These are phyloP conservation scores for Beauveria asiatica DNA, from an alignment of 2,329 filamentous ascomycete species.

Conservation along the genomic window DNA sequence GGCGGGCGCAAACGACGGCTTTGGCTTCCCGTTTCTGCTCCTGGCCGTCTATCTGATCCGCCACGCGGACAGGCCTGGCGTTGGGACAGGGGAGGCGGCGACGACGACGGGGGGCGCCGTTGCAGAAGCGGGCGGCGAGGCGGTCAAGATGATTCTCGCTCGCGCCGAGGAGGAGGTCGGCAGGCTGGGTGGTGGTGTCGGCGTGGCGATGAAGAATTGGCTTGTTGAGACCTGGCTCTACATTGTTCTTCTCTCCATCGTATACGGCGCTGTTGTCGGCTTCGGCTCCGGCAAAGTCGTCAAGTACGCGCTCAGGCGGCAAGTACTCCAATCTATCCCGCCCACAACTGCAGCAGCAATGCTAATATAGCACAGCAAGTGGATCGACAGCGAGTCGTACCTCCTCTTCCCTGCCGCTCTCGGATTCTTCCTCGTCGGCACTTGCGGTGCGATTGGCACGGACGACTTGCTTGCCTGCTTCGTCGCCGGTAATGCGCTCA, in stretches of 20 bases:
- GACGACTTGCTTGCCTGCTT: conserved; percentile 55
- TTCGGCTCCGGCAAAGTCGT: conserved; percentile 38
- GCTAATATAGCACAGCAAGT: conserved; percentile 27
- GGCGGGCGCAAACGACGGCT: conserved; percentile 53
- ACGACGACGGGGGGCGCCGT: neutral
- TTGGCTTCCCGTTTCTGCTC: conserved; percentile 54
- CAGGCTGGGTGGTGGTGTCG: conserved; percentile 42
- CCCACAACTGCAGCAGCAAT: neutral
- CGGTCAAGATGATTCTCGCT: conserved; percentile 13
- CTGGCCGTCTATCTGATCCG: conserved; percentile 49
- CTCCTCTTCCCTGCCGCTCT: conserved; percentile 43
- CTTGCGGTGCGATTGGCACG: conserved; percentile 47
- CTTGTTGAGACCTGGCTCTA: conserved; percentile 52
- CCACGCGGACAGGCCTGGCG: conserved; percentile 34
- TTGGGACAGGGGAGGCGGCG: conserved; percentile 9
- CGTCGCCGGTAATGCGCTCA: conserved; percentile 48
- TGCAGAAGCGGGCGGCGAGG: neutral
- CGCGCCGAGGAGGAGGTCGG: conserved; percentile 31
- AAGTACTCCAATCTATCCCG: conserved; percentile 4
- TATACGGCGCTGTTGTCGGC: conserved; percentile 44
- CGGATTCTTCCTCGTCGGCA: conserved; percentile 49
- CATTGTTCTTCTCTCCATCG: conserved; percentile 43
- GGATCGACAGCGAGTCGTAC: conserved; percentile 48
- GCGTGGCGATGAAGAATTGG: conserved; percentile 47
- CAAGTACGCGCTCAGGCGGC: conserved; percentile 31